A percentile compares a stretch with the other conserved stretches of the same genome.
phyloP scores from a whole-genome alignment of 306 rosid genomes.

The Adenanthera pavonina region DNA sequence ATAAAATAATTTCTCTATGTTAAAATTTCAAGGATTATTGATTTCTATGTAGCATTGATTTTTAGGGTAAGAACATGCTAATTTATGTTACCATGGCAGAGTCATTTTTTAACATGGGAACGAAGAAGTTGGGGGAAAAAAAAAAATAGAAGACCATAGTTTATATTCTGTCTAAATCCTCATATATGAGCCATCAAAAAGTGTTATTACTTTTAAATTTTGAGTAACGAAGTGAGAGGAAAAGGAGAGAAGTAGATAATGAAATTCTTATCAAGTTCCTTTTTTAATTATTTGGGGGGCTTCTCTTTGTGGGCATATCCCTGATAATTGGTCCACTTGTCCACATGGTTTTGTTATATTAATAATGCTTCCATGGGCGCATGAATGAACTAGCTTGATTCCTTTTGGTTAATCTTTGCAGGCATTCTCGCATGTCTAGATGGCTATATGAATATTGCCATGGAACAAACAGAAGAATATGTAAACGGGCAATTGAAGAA shows the following conservation, averaged over 20 bases:
- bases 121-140: not conserved
- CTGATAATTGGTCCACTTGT: conserved; percentile 8
- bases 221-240: not conserved
- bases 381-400: conserved; percentile 13
- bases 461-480: conserved; percentile 98
- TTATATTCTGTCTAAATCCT: not conserved
- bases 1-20: not conserved
- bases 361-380: conserved; percentile 32
- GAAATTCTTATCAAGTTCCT: not conserved
- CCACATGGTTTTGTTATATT: not conserved
- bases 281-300: not conserved
- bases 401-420: conserved; percentile 44
- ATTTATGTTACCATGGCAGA: not conserved
- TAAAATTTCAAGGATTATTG: not conserved
- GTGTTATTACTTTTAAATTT: not conserved
- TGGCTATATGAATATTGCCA: conserved; percentile 97
- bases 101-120: not conserved
- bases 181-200: not conserved
- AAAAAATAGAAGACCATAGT: not conserved
- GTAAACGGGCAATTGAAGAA: conserved; percentile 91
- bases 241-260: conserved; percentile 13
- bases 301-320: conserved; percentile 4
- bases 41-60: not conserved
- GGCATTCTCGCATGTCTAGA: conserved; percentile 94
- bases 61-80: not conserved